phyloP scores from a whole-genome alignment of 1,284 basidiomycete species.

The Puccinia sorghi region DNA sequence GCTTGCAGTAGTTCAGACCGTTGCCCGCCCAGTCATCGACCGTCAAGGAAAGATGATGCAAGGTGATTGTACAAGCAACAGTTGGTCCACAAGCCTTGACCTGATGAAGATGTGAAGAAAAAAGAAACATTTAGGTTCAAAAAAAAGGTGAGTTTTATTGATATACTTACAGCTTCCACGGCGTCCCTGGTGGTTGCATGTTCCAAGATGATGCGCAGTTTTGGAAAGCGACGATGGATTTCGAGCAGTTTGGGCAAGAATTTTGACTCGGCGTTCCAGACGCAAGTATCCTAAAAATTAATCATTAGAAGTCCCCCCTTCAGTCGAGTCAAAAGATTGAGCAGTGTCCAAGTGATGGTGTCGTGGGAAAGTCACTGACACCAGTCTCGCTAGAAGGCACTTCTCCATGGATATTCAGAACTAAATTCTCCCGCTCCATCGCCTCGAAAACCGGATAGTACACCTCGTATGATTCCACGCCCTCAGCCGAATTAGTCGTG shows the following conservation, averaged over 20 bases:
- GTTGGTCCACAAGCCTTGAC: constrained; percentile 78
- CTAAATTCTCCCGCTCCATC: constrained; percentile 91
- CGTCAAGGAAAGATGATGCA: constrained; percentile 90
- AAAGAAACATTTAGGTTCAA: no score
- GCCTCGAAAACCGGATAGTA: constrained; percentile 94
- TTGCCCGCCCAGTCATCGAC: constrained; percentile 98
- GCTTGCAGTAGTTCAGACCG: constrained; percentile 96
- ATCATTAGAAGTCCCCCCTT: no score
- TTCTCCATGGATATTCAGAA: constrained; percentile 96
- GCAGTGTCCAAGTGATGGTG: no score
- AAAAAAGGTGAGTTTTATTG: no score
- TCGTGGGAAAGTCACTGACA: constrained; percentile 61
- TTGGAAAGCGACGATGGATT: constrained; percentile 83
- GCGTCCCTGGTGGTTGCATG: constrained; percentile 97
- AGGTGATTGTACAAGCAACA: constrained; percentile 95
- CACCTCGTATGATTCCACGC: constrained; percentile 91
- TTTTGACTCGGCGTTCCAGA: constrained; percentile 87
- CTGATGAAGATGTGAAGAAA: constrained; percentile 9
- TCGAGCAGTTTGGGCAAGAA: constrained; percentile 86
- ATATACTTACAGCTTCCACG: constrained; percentile 69
- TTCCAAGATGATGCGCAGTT: constrained; percentile 91
- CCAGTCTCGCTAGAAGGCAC: constrained; percentile 82
- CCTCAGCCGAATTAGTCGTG: constrained; percentile 94
- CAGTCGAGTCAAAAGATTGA: no score
- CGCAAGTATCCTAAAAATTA: constrained; percentile 73